A percentile compares a stretch with the other conserved stretches of the same genome.
phyloP scores from a whole-genome alignment of 2,329 filamentous ascomycete species.

The Exophiala viscosa region DNA sequence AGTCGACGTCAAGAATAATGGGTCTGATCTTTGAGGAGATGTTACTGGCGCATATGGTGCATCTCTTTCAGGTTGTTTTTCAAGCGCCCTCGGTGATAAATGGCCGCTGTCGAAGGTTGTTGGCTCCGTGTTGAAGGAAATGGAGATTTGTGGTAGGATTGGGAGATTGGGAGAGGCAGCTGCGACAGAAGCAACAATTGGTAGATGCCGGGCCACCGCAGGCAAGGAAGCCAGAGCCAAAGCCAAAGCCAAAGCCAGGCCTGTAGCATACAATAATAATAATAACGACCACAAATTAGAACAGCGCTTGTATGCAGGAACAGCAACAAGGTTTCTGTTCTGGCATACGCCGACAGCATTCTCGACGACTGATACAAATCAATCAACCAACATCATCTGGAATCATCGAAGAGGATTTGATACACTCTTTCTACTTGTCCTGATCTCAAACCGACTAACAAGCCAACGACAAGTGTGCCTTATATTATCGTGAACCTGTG shows the following conservation, averaged over 20 bases:
- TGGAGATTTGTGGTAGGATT: constrained; percentile 8
- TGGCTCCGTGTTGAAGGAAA: constrained; percentile 24
- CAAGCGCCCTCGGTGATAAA: constrained; percentile 39
- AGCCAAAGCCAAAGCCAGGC: too few species aligned
- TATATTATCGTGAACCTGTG: constrained; percentile 3
- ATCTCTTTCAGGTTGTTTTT: constrained; percentile 32
- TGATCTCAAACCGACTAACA: neutral
- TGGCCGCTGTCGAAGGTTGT: constrained; percentile 9
- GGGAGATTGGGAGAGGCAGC: constrained; percentile 5
- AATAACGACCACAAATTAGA: too few species aligned
- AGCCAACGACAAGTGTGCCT: neutral
- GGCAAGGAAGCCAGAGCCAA: too few species aligned
- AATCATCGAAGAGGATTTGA: neutral
- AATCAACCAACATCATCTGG: neutral
- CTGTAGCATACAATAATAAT: too few species aligned
- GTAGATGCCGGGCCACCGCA: neutral
- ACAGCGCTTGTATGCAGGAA: constrained; percentile 3
- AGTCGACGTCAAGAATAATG: constrained; percentile 14
- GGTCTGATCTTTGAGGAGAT: constrained; percentile 15
- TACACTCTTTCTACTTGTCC: neutral
- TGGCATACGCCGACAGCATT: neutral
- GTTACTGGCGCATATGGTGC: constrained; percentile 8
- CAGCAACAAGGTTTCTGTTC: neutral
- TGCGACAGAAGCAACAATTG: neutral
- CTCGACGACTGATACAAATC: neutral